Evolutionary conservation across 768 basidiomycete genomes (phyloP).

Genomic region (Leccinum pellstonianum): DNA sequence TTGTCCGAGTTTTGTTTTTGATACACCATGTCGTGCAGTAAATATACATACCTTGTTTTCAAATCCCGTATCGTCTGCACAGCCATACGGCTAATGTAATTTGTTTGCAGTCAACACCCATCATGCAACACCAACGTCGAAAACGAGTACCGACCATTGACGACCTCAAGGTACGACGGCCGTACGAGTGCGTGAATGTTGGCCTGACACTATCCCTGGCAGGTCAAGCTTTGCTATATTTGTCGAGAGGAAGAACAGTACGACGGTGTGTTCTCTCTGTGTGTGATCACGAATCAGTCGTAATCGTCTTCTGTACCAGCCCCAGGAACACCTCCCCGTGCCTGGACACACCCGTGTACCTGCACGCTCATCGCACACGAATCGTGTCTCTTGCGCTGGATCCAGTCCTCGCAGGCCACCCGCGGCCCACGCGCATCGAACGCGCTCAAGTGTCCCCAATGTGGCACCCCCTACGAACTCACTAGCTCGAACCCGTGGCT

Average conservation of each 20-base stretch:
- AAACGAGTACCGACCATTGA: constrained; percentile 32
- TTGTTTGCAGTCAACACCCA: background rate
- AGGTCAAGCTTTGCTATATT: constrained; percentile 79
- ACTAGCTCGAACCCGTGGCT: constrained; percentile 60
- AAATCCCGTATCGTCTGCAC: constrained; percentile 15
- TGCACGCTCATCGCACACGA: constrained; percentile 83
- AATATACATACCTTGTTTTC: constrained; percentile 22
- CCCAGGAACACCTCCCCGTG: constrained; percentile 47
- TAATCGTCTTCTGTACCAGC: constrained; percentile 25
- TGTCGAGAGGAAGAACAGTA: constrained; percentile 70
- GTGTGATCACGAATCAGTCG: background rate
- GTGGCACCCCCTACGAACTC: constrained; percentile 62
- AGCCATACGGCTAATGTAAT: background rate
- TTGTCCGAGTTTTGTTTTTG: constrained; percentile 1
- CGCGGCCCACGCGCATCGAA: constrained; percentile 48
- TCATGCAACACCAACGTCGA: constrained; percentile 24
- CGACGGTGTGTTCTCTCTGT: constrained; percentile 34
- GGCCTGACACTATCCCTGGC: background rate
- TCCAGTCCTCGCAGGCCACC: constrained; percentile 64
- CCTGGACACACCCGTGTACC: constrained; percentile 79
- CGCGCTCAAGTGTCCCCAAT: constrained; percentile 81
- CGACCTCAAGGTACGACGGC: constrained; percentile 32
- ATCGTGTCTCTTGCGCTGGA: constrained; percentile 77
- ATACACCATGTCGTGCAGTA: constrained; percentile 17
- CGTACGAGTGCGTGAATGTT: background rate